These are phyloP conservation scores for Hymenoscyphus albidus DNA, from an alignment of 2,329 filamentous ascomycete genomes.

Conservation along the genomic window DNA sequence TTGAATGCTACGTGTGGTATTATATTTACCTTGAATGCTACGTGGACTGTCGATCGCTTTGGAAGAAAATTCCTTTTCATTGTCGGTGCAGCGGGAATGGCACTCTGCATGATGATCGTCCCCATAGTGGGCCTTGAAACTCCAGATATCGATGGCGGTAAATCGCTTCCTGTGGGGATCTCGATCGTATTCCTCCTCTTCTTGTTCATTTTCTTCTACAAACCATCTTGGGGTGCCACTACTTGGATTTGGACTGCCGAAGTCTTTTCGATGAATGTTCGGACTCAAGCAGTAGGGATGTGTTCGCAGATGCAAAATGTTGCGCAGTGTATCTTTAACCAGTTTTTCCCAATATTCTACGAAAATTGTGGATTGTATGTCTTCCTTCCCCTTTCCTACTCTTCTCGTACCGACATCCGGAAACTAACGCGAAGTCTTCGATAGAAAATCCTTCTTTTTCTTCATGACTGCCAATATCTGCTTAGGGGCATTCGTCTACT, in stretches of 20 bases:
- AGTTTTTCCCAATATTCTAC: slow-evolving; percentile 67
- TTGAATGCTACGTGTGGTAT: slow-evolving; percentile 71
- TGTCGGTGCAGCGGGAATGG: slow-evolving; percentile 65
- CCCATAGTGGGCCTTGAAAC: slow-evolving; percentile 55
- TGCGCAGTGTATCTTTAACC: slow-evolving; percentile 63
- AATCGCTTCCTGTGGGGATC: slow-evolving; percentile 58
- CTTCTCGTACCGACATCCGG: not conserved
- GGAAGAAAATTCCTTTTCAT: slow-evolving; percentile 68
- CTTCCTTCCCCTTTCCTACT: not conserved
- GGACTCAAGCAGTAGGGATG: slow-evolving; percentile 67
- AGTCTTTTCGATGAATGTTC: slow-evolving; percentile 69
- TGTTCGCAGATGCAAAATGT: slow-evolving; percentile 58
- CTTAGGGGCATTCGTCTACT: slow-evolving; percentile 48
- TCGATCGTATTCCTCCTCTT: slow-evolving; percentile 66
- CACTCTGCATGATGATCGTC: slow-evolving; percentile 65
- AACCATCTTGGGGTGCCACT: slow-evolving; percentile 66
- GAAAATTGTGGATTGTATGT: slow-evolving; percentile 46
- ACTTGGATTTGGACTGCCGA: slow-evolving; percentile 71
- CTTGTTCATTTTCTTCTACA: slow-evolving; percentile 65
- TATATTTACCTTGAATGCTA: slow-evolving; percentile 67
- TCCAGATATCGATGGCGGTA: slow-evolving; percentile 48
- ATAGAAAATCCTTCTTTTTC: slow-evolving; percentile 42
- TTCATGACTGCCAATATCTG: slow-evolving; percentile 48
- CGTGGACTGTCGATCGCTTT: slow-evolving; percentile 70
- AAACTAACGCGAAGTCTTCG: slow-evolving; percentile 5